Evolutionary conservation across 2,329 filamentous ascomycete species (phyloP), one percentile per base, ranked within the genome.

Genomic region (Colletotrichum neosansevieriae): DNA sequence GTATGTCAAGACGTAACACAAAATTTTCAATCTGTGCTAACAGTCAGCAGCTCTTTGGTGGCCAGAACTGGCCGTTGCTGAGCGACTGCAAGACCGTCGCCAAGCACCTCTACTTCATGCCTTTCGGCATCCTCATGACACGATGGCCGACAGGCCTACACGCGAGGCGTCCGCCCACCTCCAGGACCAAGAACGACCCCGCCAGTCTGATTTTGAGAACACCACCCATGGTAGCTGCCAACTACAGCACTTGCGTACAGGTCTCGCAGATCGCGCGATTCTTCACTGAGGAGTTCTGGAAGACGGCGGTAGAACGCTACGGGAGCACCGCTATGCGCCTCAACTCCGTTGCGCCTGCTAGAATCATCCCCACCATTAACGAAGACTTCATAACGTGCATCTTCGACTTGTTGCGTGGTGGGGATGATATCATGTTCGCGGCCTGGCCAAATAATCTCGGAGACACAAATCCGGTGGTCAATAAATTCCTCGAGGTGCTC

Each of bases 211-310:
- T 66, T 2, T n/a, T 67, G 13, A 19, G 38, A 11, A 42, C n/a
- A 6, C 44, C 47, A 4, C 21, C 17, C 6, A n/a, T 56, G 5
- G 13, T 17, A 1, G 32, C 58, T 12, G 42, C 53, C 29, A 49
- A 36, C 3, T 61, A 61, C 51, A 5, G 13, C 11, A 29, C 40
- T 3, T 44, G 13, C 17, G 50, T 54, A 29, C 21, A 50, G 3
- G 36, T 58, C 1, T 9, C 49, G 12, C 54, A 57, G 13, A 45
- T 65, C 2, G 44, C 56, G 1, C 71, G 70, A 10, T 63, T 71
- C 40, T 78, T 77, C 56, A 70, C 54, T 0, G 59, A 73, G 10
- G 67, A 65, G 7, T 78, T 76, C 64, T 78, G 76, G 76, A 49
- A 71, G 15, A 67, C 59, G 11, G 62, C 71, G 7, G 63, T 78